Base-by-base conservation (phyloP, 768 basidiomycete species). In the Pholiota microspora region DNA sequence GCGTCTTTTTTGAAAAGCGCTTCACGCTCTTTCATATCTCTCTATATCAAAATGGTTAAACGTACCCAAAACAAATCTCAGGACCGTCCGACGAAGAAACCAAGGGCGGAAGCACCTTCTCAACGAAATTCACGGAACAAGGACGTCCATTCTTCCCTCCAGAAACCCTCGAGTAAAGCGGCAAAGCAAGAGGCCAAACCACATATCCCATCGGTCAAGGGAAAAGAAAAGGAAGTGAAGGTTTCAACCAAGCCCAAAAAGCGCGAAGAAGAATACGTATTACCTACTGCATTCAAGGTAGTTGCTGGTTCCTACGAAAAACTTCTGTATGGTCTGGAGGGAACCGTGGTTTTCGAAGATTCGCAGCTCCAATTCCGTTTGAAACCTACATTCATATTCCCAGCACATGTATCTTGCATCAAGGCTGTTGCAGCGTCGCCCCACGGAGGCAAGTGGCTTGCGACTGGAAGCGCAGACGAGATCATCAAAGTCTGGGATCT, bases 401-500 rank as follows among this genome's bases (percentile, higher is more conserved):
- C 97, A 25, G 97, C 97, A 0, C 97, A 99, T 67, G 84, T 96
- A 40, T 93, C 92, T 2, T 94, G 85, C 63, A 88, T 99, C 56
- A 94, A 95, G 66, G 83, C 92, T 9, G 88, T 95, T 27, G 88
- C 94, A 2, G 89, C 92, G 0, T 90, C 90, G 0, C 94, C 94
- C 2, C 72, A 82, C 2, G 94, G 94, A 28, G 94, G 94, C 1
- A 98, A 97, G 73, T 98, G 94, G 94, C 78, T 98, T 13, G 96
- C 94, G 7, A 94, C 89, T 0, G 97, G 94, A 6, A 93, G 92
- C 59, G 82, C 90, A n/a, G 97, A 99, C 66, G 97, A 98, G 69
- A 90, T 95, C 46, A 74, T 98, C 62, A 98, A 98, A 69, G 86
- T 99, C 7, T 99, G 97, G 97, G 94, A 98, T 74, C 69, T 99